Evolutionary conservation across 2,329 filamentous ascomycete species (phyloP).

Genomic region (Pseudocercospora cruenta): DNA sequence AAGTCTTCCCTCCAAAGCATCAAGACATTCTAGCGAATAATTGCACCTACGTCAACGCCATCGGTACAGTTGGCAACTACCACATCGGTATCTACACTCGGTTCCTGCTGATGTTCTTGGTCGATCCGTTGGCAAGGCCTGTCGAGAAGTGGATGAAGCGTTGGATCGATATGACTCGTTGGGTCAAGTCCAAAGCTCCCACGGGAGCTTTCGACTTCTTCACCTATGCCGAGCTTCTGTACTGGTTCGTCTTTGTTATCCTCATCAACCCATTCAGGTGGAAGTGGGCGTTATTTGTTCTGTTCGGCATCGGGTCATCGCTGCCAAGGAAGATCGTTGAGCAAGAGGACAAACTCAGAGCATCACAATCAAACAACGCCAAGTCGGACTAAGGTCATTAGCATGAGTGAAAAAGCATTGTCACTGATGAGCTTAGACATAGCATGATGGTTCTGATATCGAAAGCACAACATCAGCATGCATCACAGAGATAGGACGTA

Average conservation of each 20-base stretch:
- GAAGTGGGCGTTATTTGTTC: conserved; percentile 87
- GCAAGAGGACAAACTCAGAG: conserved; percentile 65
- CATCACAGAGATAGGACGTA: neutral
- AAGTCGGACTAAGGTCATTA: neutral
- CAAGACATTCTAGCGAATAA: conserved; percentile 79
- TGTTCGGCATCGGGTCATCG: conserved; percentile 71
- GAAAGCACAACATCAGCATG: neutral
- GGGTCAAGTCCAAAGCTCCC: conserved; percentile 70
- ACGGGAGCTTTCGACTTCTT: conserved; percentile 86
- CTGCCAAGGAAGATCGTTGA: conserved; percentile 69
- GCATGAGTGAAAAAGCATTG: neutral
- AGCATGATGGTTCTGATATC: neutral
- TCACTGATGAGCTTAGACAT: neutral
- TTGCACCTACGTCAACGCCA: conserved; percentile 78
- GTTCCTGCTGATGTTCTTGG: conserved; percentile 82
- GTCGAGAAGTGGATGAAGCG: conserved; percentile 74
- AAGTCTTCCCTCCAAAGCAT: conserved; percentile 78
- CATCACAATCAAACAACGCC: conserved; percentile 31
- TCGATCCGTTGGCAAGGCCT: conserved; percentile 75
- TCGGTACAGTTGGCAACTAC: conserved; percentile 82
- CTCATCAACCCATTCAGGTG: conserved; percentile 82
- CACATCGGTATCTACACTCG: conserved; percentile 89
- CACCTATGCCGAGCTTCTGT: conserved; percentile 80
- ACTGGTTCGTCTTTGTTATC: conserved; percentile 83
- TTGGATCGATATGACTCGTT: conserved; percentile 82